Evolutionary conservation across 306 rosid genomes (phyloP), one percentile per base, ranked within the genome.

Genomic region (Malus sylvestris): DNA sequence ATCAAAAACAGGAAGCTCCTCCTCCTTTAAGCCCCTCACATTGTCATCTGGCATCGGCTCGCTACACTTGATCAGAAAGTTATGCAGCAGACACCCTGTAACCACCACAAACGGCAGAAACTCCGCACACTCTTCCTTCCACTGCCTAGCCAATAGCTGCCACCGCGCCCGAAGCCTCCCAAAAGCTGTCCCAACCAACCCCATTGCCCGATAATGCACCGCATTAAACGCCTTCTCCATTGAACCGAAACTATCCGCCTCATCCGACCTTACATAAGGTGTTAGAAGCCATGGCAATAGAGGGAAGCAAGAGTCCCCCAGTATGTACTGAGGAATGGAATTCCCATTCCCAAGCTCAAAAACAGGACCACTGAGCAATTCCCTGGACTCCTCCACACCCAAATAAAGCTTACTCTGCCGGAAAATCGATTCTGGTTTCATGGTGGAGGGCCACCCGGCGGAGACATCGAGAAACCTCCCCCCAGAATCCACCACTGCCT

Each of bases 241-340:
- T 0, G 88, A 82, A 51, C 92, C 72, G 72, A 89, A 82, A 61
- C 90, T 77, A 63, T 85, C 85, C 55, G 83, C 98, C 32, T 84
- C 93, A 19, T 84, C 84, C 22, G 68, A 22, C 18, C 85, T 80
- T 10, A 70, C 75, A 61, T 93, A 93, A 9, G 98, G 97, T 6
- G 98, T 93, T 46, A 91, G 80, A 67, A 93, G 96, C 93, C 98
- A 91, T 22, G 96, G 93, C 81, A 88, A 73, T 5, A 91, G 83
- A 29, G 98, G 93, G 63, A 87, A 93, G 76, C 96, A 88, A 19
- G 96, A 88, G 30, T 91, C 92, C 7, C 93, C 98, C 58, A 91
- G 51, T 23, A 93, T 32, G 80, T 91, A 93, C 73, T 81, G 98
- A 20, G 96, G 93, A 84, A 89, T 79, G 77, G 85, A 81, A 35